phyloP scores from a whole-genome alignment of 805 yeast species.

The Suhomyces pyralidae region DNA sequence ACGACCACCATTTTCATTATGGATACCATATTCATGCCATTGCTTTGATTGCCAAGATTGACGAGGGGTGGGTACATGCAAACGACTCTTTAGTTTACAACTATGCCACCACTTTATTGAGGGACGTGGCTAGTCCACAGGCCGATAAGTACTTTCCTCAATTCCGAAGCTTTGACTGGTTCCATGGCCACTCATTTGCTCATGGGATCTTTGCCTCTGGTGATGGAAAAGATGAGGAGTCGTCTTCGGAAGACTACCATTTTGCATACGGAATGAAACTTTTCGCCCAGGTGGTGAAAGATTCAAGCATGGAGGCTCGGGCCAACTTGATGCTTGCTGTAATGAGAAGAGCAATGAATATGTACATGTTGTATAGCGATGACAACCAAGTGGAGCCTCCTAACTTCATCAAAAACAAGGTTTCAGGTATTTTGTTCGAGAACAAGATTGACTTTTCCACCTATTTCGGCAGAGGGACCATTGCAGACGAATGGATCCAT shows the following conservation, averaged over 20 bases:
- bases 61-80: constrained; percentile 34
- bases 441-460: constrained; percentile 73
- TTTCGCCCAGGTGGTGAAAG: constrained; percentile 57
- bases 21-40: constrained; percentile 73
- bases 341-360: constrained; percentile 50
- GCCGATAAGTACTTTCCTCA: constrained; percentile 61
- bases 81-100: constrained; percentile 34
- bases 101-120: constrained; percentile 57
- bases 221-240: constrained; percentile 76
- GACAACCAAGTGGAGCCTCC: constrained; percentile 57
- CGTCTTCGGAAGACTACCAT: constrained; percentile 72
- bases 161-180: constrained; percentile 71
- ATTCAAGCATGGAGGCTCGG: constrained; percentile 49
- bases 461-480: constrained; percentile 65
- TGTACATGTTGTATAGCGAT: constrained; percentile 53
- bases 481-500: constrained; percentile 61
- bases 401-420: constrained; percentile 57
- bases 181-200: constrained; percentile 76
- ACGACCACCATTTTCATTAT: constrained; percentile 76
- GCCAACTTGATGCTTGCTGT: constrained; percentile 62
- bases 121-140: constrained; percentile 66
- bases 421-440: constrained; percentile 71
- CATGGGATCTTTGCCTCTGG: constrained; percentile 67
- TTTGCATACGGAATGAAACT: constrained; percentile 66
- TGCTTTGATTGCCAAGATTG: constrained; percentile 59